Base-by-base conservation (phyloP, 805 yeast genomes). In the Kluyveromyces starmeri region DNA sequence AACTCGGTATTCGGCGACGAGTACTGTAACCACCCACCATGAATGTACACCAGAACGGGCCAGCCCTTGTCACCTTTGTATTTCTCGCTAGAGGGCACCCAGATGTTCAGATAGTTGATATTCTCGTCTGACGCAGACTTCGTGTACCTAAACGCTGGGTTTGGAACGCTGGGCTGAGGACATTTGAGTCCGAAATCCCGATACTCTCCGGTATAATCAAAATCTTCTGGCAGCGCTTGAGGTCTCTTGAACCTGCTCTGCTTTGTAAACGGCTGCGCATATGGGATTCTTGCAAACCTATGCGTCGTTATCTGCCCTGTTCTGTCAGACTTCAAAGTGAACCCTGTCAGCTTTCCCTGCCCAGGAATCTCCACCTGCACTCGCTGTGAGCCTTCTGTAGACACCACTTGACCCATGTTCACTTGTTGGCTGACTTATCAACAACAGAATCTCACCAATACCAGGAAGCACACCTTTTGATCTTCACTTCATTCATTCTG, bases 11-110 rank as follows among this genome's bases (percentile, higher is more conserved):
- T 46, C 7, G 62, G 62, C 4, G 47, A 37, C 7, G 55, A 64
- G 27, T 52, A 54, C 41, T 62, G 68, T 18, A 66, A 44, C 53
- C 61, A 65, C 5, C 71, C 71, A 18, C 71, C 71, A 45, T 65
- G 70, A 24, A 65, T 45, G 45, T 59, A 64, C 26, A 60, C 40
- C 34, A 55, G 36, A 13, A 65, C 69, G 4, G 69, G 68, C 68
- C 67, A 65, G 4, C 70, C 70, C 18, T 20, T n/a, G 8, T 12
- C 7, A 5, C 38, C 55, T 7, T 43, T 41, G 11, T 68, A 69
- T 19, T 55, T 50, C 13, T 50, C 50, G 20, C 55, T 39, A 2
- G 53, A 42, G 7, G 70, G 70, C 9, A 60, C 45, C 60, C 65
- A 65, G 32, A 65, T 59, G 42, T 64, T 65, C 25, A 51, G 35